phyloP scores from a whole-genome alignment of 2,329 filamentous ascomycete species.

The Myotisia sp. region DNA sequence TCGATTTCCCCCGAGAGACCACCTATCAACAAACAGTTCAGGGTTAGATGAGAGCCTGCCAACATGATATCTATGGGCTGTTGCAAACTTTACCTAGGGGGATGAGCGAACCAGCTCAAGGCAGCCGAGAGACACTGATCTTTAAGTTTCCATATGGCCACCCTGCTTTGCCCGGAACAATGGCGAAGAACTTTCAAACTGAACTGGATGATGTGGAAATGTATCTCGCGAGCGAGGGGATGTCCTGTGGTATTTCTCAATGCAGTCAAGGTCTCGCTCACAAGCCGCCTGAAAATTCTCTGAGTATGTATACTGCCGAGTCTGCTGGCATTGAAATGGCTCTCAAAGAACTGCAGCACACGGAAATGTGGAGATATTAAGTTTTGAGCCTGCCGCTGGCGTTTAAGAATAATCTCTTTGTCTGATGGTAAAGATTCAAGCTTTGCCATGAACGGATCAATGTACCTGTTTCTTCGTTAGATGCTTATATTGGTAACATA shows the following conservation, averaged over 20 bases:
- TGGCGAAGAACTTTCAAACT: conserved; percentile 63
- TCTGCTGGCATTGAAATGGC: conserved; percentile 89
- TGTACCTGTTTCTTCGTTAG: conserved; percentile 33
- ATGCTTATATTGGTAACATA: background rate
- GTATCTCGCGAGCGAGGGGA: conserved; percentile 79
- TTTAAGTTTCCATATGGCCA: conserved; percentile 67
- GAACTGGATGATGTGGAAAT: conserved; percentile 76
- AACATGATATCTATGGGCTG: background rate
- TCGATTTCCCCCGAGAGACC: conserved; percentile 91
- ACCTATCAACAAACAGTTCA: conserved; percentile 33
- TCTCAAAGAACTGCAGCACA: conserved; percentile 75
- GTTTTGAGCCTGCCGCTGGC: conserved; percentile 67
- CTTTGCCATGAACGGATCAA: conserved; percentile 79
- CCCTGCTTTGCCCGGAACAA: conserved; percentile 49
- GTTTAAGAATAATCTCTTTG: conserved; percentile 55
- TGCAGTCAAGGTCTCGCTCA: conserved; percentile 63
- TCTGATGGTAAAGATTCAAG: conserved; percentile 91
- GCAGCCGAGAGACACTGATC: conserved; percentile 77
- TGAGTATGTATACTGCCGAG: conserved; percentile 71
- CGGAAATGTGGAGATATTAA: conserved; percentile 74
- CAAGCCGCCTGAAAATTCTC: conserved; percentile 63
- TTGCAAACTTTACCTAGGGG: conserved; percentile 43
- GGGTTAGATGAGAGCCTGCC: background rate
- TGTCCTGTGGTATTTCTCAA: conserved; percentile 59
- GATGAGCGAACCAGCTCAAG: conserved; percentile 71